Evolutionary conservation across 495 filamentous ascomycete species (phyloP), one percentile per base, ranked within the genome.

Genomic region (Beverwykella pulmonaria): DNA sequence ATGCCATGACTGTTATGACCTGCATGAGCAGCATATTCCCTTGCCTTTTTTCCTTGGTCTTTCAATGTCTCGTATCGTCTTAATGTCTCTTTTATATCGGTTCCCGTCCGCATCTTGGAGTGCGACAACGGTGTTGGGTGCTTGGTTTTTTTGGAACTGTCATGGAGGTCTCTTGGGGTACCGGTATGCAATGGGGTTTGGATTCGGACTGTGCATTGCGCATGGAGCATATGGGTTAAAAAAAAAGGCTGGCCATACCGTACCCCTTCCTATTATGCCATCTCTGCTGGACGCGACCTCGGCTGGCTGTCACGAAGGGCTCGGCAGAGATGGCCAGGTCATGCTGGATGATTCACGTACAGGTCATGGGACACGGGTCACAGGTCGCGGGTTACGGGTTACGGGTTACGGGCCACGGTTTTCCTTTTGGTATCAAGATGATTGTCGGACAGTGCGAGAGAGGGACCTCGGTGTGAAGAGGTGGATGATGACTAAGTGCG

Each of bases 151-250:
- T 64, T 23, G 60, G 26, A 59, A 50, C 44, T 53, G 55, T 49
- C 25, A 68, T 23, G 54, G 58, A 58, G 53, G n/a, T 62, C 26
- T 65, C 61, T 69, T 58, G 34, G 49, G 61, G 47, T 65, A 55
- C 39, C 17, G 39, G 39, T 44, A 44, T 64, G 61, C 34, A 61
- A 55, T 25, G 26, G 39, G 39, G 32, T 34, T 34, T 12, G 32
- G 46, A 49, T 30, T 64, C 29, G 55, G 54, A 20, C 30, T 55
- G 53, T 69, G 60, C 67, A 69, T 69, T 53, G 59, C 46, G 65
- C 67, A 61, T 69, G 67, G 61, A 64, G 67, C 67, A 64, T 69
- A 59, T 60, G 47, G 67, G 46, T 32, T 30, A 59, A 69, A 59
- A 69, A 69, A 69, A 68, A 17, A 7, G 52, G 59, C 23, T 20